Conservation (phyloP, 257 asterid genomes). For the Scutellaria minor region DNA sequence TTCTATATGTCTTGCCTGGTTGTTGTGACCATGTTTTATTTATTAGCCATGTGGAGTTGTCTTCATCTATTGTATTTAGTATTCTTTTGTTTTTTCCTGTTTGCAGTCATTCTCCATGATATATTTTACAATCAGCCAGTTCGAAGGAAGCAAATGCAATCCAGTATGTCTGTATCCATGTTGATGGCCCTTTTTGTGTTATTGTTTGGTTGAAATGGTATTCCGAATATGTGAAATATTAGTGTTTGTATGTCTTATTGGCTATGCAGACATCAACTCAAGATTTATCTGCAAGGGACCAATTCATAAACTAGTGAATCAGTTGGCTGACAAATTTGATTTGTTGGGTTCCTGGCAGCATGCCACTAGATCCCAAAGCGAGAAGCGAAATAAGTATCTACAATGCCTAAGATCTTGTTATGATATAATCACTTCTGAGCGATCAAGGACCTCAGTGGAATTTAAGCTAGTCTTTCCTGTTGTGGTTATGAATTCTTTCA, state of each 20-base stretch:
- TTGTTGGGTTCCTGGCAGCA: slow-evolving; percentile 44
- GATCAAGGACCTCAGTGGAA: slow-evolving; percentile 72
- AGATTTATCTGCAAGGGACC: slow-evolving; percentile 89
- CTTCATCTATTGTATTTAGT: slow-evolving; percentile 11
- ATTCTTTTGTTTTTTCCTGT: slow-evolving; percentile 29
- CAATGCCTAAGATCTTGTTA: slow-evolving; percentile 80
- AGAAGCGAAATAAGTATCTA: slow-evolving; percentile 59
- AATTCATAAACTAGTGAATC: slow-evolving; percentile 83
- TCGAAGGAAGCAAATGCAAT: slow-evolving; percentile 81
- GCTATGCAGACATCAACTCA: slow-evolving; percentile 79
- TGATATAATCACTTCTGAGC: slow-evolving; percentile 68
- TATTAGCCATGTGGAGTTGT: background rate
- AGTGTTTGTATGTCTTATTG: slow-evolving; percentile 56
- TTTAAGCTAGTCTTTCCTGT: slow-evolving; percentile 62
- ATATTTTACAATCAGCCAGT: slow-evolving; percentile 93
- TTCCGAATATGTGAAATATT: slow-evolving; percentile 31
- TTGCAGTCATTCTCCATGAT: slow-evolving; percentile 80
- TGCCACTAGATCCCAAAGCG: slow-evolving; percentile 36
- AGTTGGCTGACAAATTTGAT: slow-evolving; percentile 68
- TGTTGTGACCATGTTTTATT: slow-evolving; percentile 8
- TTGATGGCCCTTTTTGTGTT: slow-evolving; percentile 27
- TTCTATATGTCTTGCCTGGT: slow-evolving; percentile 21
- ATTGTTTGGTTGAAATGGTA: slow-evolving; percentile 38
- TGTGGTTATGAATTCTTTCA: slow-evolving; percentile 16
- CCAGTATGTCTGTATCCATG: slow-evolving; percentile 91